Conservation (phyloP, 768 basidiomycete species). For the Leucocoprinus birnbaumii region DNA sequence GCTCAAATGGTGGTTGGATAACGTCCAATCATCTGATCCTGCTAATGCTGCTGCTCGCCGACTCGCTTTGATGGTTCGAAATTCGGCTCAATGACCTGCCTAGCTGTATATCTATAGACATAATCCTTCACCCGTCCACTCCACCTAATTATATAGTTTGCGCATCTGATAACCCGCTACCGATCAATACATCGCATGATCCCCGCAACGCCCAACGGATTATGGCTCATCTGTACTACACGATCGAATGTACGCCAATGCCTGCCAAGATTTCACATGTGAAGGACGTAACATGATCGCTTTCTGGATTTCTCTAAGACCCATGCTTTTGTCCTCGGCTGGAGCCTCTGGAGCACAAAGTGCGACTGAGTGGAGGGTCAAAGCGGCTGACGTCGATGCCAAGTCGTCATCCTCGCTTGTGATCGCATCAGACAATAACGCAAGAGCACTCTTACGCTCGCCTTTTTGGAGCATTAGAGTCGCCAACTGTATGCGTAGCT, state of each 20-base stretch:
- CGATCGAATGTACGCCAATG: conserved; percentile 52
- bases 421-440: conserved; percentile 36
- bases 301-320: conserved; percentile 52
- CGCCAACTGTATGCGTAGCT: conserved; percentile 53
- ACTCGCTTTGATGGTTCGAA: conserved; percentile 39
- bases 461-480: conserved; percentile 49
- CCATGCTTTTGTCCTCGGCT: conserved; percentile 19
- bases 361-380: conserved; percentile 51
- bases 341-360: conserved; percentile 21
- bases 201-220: not conserved
- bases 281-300: conserved; percentile 63
- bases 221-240: conserved; percentile 4
- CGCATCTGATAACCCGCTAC: not conserved
- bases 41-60: conserved; percentile 45
- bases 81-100: conserved; percentile 1
- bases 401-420: conserved; percentile 23
- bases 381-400: conserved; percentile 34
- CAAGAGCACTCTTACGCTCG: conserved; percentile 37
- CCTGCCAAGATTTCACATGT: conserved; percentile 50
- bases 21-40: conserved; percentile 31
- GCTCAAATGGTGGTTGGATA: conserved; percentile 65
- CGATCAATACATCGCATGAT: not conserved
- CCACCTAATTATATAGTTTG: conserved; percentile 9
- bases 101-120: conserved; percentile 6
- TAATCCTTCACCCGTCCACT: conserved; percentile 3